Base-by-base conservation (phyloP, 2,329 filamentous ascomycete genomes). In the Dothideomycetidae sp. region DNA sequence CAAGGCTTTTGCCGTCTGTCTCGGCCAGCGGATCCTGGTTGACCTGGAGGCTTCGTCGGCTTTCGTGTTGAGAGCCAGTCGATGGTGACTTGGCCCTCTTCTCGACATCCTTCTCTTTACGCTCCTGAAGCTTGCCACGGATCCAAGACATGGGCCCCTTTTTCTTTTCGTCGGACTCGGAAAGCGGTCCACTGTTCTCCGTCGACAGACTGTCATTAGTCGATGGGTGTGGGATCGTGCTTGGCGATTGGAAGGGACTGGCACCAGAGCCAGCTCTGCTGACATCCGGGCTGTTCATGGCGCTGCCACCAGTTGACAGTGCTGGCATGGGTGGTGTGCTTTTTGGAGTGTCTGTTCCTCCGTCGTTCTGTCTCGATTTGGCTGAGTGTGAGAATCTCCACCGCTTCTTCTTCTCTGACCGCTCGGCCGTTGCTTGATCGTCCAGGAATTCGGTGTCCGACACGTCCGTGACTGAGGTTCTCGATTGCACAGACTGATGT, bases 361-460 rank as follows among this genome's bases (percentile, higher is more conserved):
- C 17, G n/a, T 23, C 54, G 39, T 53, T 21, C 33, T 55, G 53
- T 18, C 52, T 54, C 10, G 53, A 52, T 28, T 29, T 31, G 11
- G 40, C 32, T 10, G 31, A 40, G 17, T 44, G 44, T 13, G 76
- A 76, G 12, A 83, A 79, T 36, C 85, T 67, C 63, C 84, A 83
- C 63, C 79, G 74, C 41, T 70, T 73, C 50, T 78, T 80, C 57
- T 76, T 81, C 37, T 81, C 75, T 48, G 71, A 76, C 37, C 80
- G 75, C 10, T 73, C 64, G 30, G 50, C 54, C 13, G 55, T 50
- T 21, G 53, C 49, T 1, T 57, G 48, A 19, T 84, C 80, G 17
- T 85, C 81, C 7, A 68, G 57, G 43, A 80, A 75, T 44, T 93
- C 85, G 18, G 76, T 54, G 52, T 93, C 85, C 0, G 84, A 93